Evolutionary conservation across 2,329 filamentous ascomycete species (phyloP).

Genomic region (Trichoderma pleuroti): DNA sequence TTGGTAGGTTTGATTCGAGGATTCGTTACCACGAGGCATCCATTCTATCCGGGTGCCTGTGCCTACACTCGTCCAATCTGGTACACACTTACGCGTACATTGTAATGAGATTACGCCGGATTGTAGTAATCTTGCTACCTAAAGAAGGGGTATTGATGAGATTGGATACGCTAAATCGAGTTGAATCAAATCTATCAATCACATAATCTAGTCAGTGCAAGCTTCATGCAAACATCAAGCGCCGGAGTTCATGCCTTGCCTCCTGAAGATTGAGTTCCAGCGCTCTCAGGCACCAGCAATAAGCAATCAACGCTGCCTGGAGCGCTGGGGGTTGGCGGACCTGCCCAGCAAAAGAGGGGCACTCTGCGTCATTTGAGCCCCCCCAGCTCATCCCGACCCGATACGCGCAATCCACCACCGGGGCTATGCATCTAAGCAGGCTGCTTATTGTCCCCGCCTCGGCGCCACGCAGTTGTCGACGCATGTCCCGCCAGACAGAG

Average conservation of each 20-base stretch:
- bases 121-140: background rate
- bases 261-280: background rate
- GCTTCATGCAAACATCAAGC: background rate
- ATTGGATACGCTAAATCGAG: background rate
- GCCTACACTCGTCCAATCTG: background rate
- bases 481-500: slow-evolving; percentile 20
- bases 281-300: slow-evolving; percentile 16
- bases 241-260: background rate
- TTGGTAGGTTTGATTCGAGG: background rate
- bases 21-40: background rate
- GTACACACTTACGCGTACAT: background rate
- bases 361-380: slow-evolving; percentile 27
- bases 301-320: slow-evolving; percentile 3
- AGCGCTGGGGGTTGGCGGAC: background rate
- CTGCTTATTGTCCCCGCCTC: slow-evolving; percentile 16
- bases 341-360: slow-evolving; percentile 11
- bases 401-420: slow-evolving; percentile 13
- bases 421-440: slow-evolving; percentile 16
- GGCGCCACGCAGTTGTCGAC: slow-evolving; percentile 22
- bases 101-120: background rate
- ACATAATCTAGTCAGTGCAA: too few species aligned
- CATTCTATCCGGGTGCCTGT: background rate
- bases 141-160: background rate
- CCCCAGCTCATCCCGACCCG: slow-evolving; percentile 7
- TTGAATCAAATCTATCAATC: background rate